phyloP scores from a whole-genome alignment of 176 grass and related monocot genomes.

The Avena insularis region DNA sequence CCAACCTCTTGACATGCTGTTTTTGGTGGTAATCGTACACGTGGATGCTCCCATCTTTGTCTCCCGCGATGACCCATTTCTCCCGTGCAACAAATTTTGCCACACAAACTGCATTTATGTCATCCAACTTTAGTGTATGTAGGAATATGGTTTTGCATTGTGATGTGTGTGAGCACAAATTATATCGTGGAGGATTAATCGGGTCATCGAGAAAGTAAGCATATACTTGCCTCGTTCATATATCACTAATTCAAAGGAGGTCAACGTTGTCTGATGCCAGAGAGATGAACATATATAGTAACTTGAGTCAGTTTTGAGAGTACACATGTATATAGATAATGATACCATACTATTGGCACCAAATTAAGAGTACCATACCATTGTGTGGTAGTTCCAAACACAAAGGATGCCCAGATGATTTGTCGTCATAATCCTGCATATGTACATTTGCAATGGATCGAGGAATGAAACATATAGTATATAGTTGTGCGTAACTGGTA shows the following conservation, averaged over 20 bases:
- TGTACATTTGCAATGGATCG: too few species aligned
- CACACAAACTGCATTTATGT: constrained; percentile 41
- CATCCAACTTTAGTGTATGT: not conserved
- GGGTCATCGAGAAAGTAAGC: not conserved
- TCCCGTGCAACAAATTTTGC: constrained; percentile 66
- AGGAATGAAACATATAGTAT: too few species aligned
- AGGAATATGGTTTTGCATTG: too few species aligned
- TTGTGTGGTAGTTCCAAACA: not conserved
- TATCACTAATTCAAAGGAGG: not conserved
- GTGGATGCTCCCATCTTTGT: constrained; percentile 49
- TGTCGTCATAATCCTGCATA: constrained; percentile 5
- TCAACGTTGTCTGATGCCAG: not conserved
- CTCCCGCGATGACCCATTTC: constrained; percentile 64
- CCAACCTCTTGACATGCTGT: constrained; percentile 36
- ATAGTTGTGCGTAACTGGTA: too few species aligned
- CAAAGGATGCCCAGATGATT: not conserved
- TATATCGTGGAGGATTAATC: not conserved
- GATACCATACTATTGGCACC: too few species aligned
- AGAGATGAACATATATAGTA: too few species aligned
- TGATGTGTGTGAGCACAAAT: too few species aligned
- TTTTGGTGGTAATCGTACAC: constrained; percentile 44
- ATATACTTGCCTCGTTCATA: not conserved
- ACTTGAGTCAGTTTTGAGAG: too few species aligned
- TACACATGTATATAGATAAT: not conserved
- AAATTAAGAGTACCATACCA: not conserved